phyloP scores from a whole-genome alignment of 345 rosid species.

The Raphanus raphanistrum region DNA sequence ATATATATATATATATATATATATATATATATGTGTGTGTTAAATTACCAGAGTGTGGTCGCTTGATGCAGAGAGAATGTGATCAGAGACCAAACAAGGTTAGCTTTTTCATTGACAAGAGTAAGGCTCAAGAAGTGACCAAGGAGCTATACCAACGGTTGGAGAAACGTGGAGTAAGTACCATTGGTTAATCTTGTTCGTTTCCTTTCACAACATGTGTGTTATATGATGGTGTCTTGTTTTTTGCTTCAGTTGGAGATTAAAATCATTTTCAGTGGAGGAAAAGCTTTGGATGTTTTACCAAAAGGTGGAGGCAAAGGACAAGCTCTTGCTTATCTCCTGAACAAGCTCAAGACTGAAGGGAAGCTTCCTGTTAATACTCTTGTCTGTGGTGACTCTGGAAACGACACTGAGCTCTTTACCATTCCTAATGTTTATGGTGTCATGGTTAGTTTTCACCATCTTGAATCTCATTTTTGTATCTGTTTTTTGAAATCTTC shows the following conservation, averaged over 20 bases:
- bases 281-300: constrained; percentile 84
- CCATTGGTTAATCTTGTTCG: not conserved
- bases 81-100: constrained; percentile 83
- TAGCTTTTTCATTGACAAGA: constrained; percentile 74
- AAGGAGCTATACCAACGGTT: constrained; percentile 58
- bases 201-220: not conserved
- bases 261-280: constrained; percentile 90
- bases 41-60: too few species aligned
- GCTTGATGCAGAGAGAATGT: constrained; percentile 57
- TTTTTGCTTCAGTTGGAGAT: constrained; percentile 61
- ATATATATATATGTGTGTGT: too few species aligned
- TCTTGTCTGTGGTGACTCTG: constrained; percentile 96
- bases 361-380: constrained; percentile 72
- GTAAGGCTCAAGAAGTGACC: constrained; percentile 62
- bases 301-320: constrained; percentile 97
- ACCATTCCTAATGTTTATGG: constrained; percentile 84
- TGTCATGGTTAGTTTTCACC: constrained; percentile 66
- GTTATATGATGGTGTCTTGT: not conserved
- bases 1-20: too few species aligned
- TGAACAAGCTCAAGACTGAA: constrained; percentile 62
- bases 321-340: constrained; percentile 91
- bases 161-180: constrained; percentile 63
- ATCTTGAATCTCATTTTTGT: not conserved
- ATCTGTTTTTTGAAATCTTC: not conserved
- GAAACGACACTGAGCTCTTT: constrained; percentile 92